Evolutionary conservation across 2,329 filamentous ascomycete genomes (phyloP), one percentile per base, ranked within the genome.

Genomic region (Zasmidium citrigriseum): DNA sequence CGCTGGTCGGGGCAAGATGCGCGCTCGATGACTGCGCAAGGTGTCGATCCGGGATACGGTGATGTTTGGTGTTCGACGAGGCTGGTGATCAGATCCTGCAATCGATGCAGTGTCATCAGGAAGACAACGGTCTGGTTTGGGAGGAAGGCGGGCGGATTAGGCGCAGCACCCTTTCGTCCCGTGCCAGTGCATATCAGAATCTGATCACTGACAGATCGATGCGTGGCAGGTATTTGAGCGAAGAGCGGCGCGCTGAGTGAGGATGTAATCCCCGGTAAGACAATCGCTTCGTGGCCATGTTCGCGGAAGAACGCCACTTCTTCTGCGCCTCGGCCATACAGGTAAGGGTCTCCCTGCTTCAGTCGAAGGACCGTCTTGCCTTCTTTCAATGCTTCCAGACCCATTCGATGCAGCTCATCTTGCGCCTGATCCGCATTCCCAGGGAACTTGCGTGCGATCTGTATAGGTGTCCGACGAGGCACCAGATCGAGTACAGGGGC

Each of bases 101-200:
- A 86, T 52, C 95, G 85, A 76, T 99, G 95, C 62, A 99, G 78
- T 3, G 91, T 91, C 95, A 99, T 99, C 49, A 99, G 78, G 65
- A 98, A 96, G 3, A 99, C 90, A 1, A 95, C 90, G 0, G 95
- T 98, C 57, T 93, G 84, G 9, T 84, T 89, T 1, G 82, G 73
- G 0, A 93, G 85, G 72, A 87, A 96, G 62, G 87, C 87, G 0
- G 95, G 95, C 29, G 92, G 91, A n/a, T 85, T 79, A 0, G 92
- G 92, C 0, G 91, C 81, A 55, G 85, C 89, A 12, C 95, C 95
- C 76, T 96, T 96, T 69, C 95, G 86, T 0, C 95, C 95, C 0
- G 95, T 99, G 0, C 95, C 95, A 0, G 95, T 99, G 77, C 95
- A 98, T n/a, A 99, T 84, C 23, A 99, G 82, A 0, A 99, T 88